These are phyloP conservation scores for Phytomonas sp. DNA, from an alignment of 208 protist species.

Conservation along the genomic window DNA sequence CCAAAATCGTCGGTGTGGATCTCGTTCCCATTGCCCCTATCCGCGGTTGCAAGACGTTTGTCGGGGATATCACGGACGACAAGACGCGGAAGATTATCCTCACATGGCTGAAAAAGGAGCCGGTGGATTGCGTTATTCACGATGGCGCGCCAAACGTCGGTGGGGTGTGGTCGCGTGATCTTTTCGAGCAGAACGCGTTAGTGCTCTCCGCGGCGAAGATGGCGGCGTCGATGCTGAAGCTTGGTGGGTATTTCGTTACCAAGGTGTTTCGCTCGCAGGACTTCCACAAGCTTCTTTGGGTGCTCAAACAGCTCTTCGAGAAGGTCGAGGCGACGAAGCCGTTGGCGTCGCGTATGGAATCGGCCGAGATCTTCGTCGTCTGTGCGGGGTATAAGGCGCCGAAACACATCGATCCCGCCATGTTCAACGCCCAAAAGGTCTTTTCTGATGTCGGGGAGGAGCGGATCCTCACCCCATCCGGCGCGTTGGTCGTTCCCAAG, in stretches of 20 bases:
- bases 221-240: constrained; percentile 91
- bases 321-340: constrained; percentile 98
- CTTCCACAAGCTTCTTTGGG: constrained; percentile 98
- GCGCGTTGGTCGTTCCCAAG: constrained; percentile 60
- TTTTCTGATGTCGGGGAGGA: constrained; percentile 92
- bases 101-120: constrained; percentile 91
- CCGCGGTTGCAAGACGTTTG: constrained; percentile 91
- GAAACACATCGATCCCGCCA: constrained; percentile 92
- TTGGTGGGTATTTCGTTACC: constrained; percentile 96
- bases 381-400: constrained; percentile 95
- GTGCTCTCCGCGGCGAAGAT: constrained; percentile 94
- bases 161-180: constrained; percentile 96
- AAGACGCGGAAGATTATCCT: constrained; percentile 93
- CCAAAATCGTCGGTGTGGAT: constrained; percentile 97
- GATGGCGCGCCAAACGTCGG: constrained; percentile 99
- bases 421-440: constrained; percentile 94
- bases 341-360: constrained; percentile 94
- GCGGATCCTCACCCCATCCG: constrained; percentile 68
- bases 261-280: constrained; percentile 99
- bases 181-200: constrained; percentile 96
- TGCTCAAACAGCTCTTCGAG: constrained; percentile 97
- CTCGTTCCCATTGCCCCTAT: constrained; percentile 98
- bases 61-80: constrained; percentile 98
- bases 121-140: constrained; percentile 95
- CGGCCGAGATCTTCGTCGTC: constrained; percentile 99